A percentile compares a stretch with the other conserved stretches of the same genome.
phyloP scores from a whole-genome alignment of 352 stramenopile species.

The Globisporangium megalacanthum region DNA sequence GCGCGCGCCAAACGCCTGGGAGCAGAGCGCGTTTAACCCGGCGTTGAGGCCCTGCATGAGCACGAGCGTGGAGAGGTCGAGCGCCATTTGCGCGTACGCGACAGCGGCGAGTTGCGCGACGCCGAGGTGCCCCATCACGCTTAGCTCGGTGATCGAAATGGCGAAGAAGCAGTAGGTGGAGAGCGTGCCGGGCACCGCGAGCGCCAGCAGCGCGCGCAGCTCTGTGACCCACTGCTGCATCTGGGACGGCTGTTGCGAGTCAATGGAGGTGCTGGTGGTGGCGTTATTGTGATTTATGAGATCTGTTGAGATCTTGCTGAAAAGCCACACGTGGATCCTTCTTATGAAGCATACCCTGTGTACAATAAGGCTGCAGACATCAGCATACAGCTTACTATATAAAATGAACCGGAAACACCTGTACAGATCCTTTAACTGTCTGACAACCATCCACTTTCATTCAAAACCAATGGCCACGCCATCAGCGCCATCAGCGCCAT shows the following conservation, averaged over 20 bases:
- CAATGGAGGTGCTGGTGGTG: neutral
- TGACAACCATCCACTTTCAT: too few species aligned
- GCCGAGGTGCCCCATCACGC: slow-evolving; percentile 74
- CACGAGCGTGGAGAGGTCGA: slow-evolving; percentile 71
- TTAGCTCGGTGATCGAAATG: slow-evolving; percentile 76
- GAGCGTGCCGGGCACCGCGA: slow-evolving; percentile 48
- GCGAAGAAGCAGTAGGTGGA: slow-evolving; percentile 80
- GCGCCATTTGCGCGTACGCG: slow-evolving; percentile 70
- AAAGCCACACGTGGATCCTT: too few species aligned
- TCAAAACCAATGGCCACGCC: neutral
- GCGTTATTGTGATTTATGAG: neutral
- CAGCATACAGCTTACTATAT: neutral
- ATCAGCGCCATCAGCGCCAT: too few species aligned
- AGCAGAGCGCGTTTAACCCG: slow-evolving; percentile 77
- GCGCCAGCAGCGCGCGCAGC: slow-evolving; percentile 39
- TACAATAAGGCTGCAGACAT: neutral
- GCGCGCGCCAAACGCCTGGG: slow-evolving; percentile 79
- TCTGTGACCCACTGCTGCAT: slow-evolving; percentile 9
- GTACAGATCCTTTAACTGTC: too few species aligned
- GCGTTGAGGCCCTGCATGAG: slow-evolving; percentile 81
- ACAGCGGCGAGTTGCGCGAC: slow-evolving; percentile 74
- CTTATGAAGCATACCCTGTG: too few species aligned
- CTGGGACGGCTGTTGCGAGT: too few species aligned
- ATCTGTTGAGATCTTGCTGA: too few species aligned
- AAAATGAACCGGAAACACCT: neutral